Conservation (phyloP, 2,329 filamentous ascomycete species). For the Aspergillus quadrilineatus region DNA sequence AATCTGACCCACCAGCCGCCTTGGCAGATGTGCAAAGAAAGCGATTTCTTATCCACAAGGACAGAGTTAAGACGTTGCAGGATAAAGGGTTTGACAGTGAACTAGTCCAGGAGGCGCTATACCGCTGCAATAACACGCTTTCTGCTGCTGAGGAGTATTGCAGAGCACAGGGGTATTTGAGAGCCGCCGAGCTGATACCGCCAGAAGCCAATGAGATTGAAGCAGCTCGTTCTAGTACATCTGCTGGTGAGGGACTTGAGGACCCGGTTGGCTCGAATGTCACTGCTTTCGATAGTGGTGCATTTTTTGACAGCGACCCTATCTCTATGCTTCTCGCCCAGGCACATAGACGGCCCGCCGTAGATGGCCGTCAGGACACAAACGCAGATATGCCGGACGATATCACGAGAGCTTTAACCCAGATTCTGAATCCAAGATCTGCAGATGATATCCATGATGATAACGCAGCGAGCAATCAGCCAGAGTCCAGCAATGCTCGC, state of each 20-base stretch:
- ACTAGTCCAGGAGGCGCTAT: slow-evolving; percentile 75
- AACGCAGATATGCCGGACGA: slow-evolving; percentile 27
- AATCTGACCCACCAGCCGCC: slow-evolving; percentile 58
- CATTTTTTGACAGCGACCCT: slow-evolving; percentile 30
- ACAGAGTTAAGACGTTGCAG: slow-evolving; percentile 45
- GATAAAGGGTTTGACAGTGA: slow-evolving; percentile 57
- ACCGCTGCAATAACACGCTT: slow-evolving; percentile 70
- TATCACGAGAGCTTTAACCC: slow-evolving; percentile 45
- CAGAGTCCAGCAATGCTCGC: slow-evolving; percentile 15
- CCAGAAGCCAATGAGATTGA: slow-evolving; percentile 61
- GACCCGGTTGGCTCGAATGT: slow-evolving; percentile 29
- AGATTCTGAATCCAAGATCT: slow-evolving; percentile 38
- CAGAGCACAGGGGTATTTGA: slow-evolving; percentile 57
- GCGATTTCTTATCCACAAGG: slow-evolving; percentile 53
- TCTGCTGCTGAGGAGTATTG: slow-evolving; percentile 72
- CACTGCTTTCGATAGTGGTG: slow-evolving; percentile 23
- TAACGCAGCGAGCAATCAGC: slow-evolving; percentile 23
- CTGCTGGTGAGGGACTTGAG: slow-evolving; percentile 32
- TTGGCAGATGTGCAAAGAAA: slow-evolving; percentile 49
- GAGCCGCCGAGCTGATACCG: slow-evolving; percentile 63
- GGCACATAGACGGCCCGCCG: slow-evolving; percentile 25
- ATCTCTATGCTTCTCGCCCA: slow-evolving; percentile 38
- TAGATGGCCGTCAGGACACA: slow-evolving; percentile 26
- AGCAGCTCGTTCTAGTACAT: slow-evolving; percentile 27
- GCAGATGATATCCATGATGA: slow-evolving; percentile 26